Conservation (phyloP, 176 grass and related monocot species). For the Chloris gayana region DNA sequence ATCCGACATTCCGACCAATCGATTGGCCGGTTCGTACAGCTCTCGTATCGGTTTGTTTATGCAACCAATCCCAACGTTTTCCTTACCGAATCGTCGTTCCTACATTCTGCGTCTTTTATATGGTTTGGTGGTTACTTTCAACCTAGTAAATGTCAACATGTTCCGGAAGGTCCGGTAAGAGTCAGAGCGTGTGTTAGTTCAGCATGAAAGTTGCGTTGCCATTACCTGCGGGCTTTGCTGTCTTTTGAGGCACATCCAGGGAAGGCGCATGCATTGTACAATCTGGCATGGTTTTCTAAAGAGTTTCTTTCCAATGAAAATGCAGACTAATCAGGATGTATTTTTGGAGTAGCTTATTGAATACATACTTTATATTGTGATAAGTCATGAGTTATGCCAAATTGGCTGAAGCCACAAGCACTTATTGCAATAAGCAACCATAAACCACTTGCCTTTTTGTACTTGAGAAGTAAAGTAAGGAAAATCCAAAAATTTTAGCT, state of each 20-base stretch:
- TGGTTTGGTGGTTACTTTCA: slow-evolving; percentile 14
- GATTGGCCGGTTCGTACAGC: slow-evolving; percentile 6
- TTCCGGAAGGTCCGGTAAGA: background rate
- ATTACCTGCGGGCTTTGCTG: background rate
- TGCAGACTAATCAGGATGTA: too few species aligned
- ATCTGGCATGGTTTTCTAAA: background rate
- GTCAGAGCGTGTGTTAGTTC: background rate
- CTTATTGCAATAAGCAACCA: too few species aligned
- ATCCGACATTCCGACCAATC: slow-evolving; percentile 9
- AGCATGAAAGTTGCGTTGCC: background rate
- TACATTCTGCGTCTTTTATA: background rate
- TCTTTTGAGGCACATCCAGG: background rate
- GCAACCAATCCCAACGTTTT: slow-evolving; percentile 28
- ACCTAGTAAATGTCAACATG: background rate
- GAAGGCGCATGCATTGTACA: background rate
- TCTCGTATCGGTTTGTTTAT: background rate
- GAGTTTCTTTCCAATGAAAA: too few species aligned
- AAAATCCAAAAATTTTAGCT: too few species aligned
- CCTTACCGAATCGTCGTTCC: background rate
- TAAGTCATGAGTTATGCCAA: too few species aligned
- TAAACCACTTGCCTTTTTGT: too few species aligned
- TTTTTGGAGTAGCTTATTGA: too few species aligned
- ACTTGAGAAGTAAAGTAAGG: too few species aligned
- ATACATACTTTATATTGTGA: too few species aligned
- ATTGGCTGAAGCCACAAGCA: too few species aligned